Conservation (phyloP, 768 basidiomycete genomes). For the Amanita jacksonii region DNA sequence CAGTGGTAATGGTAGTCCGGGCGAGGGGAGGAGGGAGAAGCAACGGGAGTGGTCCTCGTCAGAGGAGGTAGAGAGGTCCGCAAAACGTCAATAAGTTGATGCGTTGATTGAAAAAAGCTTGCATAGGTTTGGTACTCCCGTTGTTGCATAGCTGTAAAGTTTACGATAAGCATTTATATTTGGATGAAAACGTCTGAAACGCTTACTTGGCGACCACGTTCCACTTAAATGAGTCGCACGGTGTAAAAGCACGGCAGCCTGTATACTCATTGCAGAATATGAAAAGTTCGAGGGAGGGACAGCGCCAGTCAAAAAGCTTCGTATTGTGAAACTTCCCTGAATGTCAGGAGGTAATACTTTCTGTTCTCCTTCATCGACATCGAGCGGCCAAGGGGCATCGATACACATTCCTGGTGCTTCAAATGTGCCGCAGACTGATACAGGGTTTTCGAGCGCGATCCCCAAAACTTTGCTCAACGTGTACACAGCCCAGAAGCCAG, state of each 20-base stretch:
- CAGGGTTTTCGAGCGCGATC: slow-evolving; percentile 41
- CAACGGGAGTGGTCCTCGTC: background rate
- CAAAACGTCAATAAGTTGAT: slow-evolving; percentile 35
- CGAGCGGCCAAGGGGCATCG: slow-evolving; percentile 47
- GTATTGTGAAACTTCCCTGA: slow-evolving; percentile 37
- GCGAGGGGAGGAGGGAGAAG: background rate
- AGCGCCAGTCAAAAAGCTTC: slow-evolving; percentile 35
- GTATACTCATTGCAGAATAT: slow-evolving; percentile 34
- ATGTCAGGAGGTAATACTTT: slow-evolving; percentile 18
- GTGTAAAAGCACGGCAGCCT: slow-evolving; percentile 52
- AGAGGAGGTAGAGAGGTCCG: slow-evolving; percentile 5
- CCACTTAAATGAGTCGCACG: slow-evolving; percentile 44
- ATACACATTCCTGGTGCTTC: slow-evolving; percentile 41
- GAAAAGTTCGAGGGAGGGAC: slow-evolving; percentile 15
- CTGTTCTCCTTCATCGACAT: slow-evolving; percentile 26
- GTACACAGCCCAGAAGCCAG: slow-evolving; percentile 57
- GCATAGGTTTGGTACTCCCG: slow-evolving; percentile 34
- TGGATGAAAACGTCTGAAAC: slow-evolving; percentile 4
- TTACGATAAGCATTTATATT: slow-evolving; percentile 8
- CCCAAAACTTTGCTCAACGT: slow-evolving; percentile 48
- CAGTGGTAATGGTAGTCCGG: background rate
- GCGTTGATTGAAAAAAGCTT: slow-evolving; percentile 34
- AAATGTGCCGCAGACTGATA: slow-evolving; percentile 43
- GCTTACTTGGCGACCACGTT: slow-evolving; percentile 34
- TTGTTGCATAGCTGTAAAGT: slow-evolving; percentile 27